These are phyloP conservation scores for Lachancea nothofagi DNA, from an alignment of 805 yeast species.

Conservation along the genomic window DNA sequence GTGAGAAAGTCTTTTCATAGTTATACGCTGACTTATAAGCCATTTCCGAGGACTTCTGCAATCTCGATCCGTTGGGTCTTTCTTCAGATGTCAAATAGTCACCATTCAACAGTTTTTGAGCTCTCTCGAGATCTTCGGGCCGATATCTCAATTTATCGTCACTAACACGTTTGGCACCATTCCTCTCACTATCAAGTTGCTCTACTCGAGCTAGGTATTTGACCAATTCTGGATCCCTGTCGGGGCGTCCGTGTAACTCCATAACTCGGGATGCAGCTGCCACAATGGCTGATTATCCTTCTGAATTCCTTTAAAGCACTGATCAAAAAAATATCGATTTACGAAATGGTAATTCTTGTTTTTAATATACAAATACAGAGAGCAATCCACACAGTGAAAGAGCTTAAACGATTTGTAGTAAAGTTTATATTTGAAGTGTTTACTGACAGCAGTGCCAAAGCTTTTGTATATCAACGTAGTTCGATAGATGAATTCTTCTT, in stretches of 20 bases:
- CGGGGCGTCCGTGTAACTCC: not conserved
- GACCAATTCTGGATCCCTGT: constrained; percentile 20
- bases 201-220: constrained; percentile 27
- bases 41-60: constrained; percentile 12
- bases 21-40: constrained; percentile 30
- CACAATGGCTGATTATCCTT: not conserved
- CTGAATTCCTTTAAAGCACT: no score
- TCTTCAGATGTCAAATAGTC: constrained; percentile 5
- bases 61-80: constrained; percentile 3
- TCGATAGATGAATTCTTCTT: constrained; percentile 63
- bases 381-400: no score
- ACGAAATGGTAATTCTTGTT: no score
- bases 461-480: constrained; percentile 28
- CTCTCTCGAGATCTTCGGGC: constrained; percentile 16
- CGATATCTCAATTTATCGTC: constrained; percentile 10
- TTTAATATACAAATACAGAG: no score
- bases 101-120: constrained; percentile 18
- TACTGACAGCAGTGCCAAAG: no score
- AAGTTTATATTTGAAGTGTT: no score
- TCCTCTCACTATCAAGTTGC: constrained; percentile 18
- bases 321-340: no score
- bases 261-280: not conserved
- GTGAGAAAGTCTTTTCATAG: constrained; percentile 29
- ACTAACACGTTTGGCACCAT: constrained; percentile 1
- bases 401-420: no score